Percentiles rank a stretch among this genome's conserved stretches.
Conservation (phyloP, 176 grass and related monocot species). For the Ensete ventricosum region DNA sequence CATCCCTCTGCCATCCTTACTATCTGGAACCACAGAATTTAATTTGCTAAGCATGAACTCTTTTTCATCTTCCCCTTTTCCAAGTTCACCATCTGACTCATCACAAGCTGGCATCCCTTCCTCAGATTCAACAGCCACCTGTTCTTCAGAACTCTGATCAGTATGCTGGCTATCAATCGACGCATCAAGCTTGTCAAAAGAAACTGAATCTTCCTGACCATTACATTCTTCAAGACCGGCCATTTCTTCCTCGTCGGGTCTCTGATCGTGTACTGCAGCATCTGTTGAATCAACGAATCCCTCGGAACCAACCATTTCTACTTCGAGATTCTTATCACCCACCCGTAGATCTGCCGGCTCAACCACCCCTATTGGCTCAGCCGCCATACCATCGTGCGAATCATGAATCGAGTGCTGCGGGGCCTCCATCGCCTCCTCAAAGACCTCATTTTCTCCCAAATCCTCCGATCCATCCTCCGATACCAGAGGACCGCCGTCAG, state of each 20-base stretch:
- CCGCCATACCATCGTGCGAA: not conserved
- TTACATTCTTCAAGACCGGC: not conserved
- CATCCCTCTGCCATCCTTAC: not conserved
- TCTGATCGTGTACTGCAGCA: not conserved
- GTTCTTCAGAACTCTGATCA: not conserved
- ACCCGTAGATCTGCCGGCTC: not conserved
- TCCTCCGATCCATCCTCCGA: not conserved
- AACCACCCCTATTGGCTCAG: not conserved
- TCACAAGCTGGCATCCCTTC: not conserved
- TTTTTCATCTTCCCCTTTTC: not conserved
- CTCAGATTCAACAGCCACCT: not conserved
- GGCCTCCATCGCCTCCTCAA: slow-evolving; percentile 16
- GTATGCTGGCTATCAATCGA: not conserved
- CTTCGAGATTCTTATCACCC: not conserved
- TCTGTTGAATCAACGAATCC: not conserved
- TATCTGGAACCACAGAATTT: not conserved
- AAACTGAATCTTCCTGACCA: not conserved
- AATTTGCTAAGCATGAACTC: not conserved
- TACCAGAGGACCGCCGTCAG: not conserved
- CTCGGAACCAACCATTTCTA: not conserved
- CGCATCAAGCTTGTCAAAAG: not conserved
- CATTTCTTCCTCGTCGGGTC: not conserved
- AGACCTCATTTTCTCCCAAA: slow-evolving; percentile 13
- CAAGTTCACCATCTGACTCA: not conserved
- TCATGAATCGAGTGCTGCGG: not conserved